Evolutionary conservation across 179 eudicot species (phyloP).

Genomic region (Drosera spatulata): DNA sequence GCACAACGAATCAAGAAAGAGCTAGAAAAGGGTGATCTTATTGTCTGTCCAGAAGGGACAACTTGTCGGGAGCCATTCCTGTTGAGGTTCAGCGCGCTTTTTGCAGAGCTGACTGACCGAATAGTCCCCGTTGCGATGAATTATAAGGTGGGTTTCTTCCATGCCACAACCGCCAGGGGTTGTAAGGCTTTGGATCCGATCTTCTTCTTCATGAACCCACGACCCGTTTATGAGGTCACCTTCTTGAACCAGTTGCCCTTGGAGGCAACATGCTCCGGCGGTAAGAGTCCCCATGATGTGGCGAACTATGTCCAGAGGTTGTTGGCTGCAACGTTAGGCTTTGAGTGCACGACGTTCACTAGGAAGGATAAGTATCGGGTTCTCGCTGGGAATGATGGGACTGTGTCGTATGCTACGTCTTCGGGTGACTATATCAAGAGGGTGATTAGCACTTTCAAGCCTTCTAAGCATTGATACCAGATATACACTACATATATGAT

Average conservation of each 20-base stretch:
- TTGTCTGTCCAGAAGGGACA: constrained; percentile 17
- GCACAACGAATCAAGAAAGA: constrained; percentile 4
- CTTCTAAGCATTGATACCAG: background rate
- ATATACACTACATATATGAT: too few species aligned
- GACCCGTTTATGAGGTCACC: constrained; percentile 13
- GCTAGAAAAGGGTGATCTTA: constrained; percentile 11
- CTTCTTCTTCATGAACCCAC: constrained; percentile 15
- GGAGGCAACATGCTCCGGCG: constrained; percentile 4
- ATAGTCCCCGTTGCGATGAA: constrained; percentile 21
- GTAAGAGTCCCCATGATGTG: constrained; percentile 12
- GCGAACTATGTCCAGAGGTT: constrained; percentile 13
- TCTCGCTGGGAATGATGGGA: constrained; percentile 14
- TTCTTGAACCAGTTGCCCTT: constrained; percentile 11
- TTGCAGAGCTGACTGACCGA: constrained; percentile 14
- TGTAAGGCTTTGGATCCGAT: constrained; percentile 14
- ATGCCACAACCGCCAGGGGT: constrained; percentile 12
- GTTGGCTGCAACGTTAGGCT: constrained; percentile 10
- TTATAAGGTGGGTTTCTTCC: constrained; percentile 11
- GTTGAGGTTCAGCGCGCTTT: constrained; percentile 14
- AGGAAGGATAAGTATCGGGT: constrained; percentile 18
- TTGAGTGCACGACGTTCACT: constrained; percentile 12
- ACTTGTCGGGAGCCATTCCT: constrained; percentile 20
- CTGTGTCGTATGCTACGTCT: background rate
- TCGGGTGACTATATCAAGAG: background rate
- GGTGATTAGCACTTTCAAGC: constrained; percentile 2